Evolutionary conservation across 352 stramenopile species (phyloP).

Genomic region (Phytophthora pistaciae): DNA sequence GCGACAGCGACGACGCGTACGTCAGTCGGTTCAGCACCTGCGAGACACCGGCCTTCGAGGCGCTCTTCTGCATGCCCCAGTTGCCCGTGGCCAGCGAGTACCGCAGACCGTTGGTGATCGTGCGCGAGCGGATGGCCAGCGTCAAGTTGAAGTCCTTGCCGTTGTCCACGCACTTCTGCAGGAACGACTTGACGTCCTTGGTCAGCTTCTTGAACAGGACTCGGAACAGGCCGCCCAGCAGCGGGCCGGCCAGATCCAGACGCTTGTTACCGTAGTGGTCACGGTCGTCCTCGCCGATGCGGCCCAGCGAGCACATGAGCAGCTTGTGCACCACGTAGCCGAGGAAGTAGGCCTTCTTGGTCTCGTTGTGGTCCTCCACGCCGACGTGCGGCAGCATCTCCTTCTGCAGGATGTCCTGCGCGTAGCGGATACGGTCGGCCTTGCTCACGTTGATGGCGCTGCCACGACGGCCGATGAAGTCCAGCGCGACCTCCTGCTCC

Average conservation of each 20-base stretch:
- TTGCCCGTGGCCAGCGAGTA: conserved; percentile 99
- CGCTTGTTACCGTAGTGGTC: conserved; percentile 99
- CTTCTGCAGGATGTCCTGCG: conserved; percentile 99
- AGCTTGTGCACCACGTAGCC: conserved; percentile 99
- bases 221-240: conserved; percentile 98
- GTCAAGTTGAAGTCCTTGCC: conserved; percentile 98
- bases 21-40: conserved; percentile 99
- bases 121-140: conserved; percentile 97
- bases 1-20: conserved; percentile 98
- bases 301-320: conserved; percentile 98
- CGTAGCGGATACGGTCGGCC: conserved; percentile 98
- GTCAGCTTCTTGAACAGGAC: conserved; percentile 99
- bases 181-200: conserved; percentile 97
- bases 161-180: conserved; percentile 93
- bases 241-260: conserved; percentile 98
- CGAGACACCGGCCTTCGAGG: conserved; percentile 98
- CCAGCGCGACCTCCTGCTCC: conserved; percentile 97
- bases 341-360: conserved; percentile 98
- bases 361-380: conserved; percentile 98
- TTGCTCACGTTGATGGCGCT: conserved; percentile 96
- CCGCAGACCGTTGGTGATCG: conserved; percentile 98
- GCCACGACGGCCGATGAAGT: conserved; percentile 99
- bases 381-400: conserved; percentile 99
- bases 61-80: conserved; percentile 96
- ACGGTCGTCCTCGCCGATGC: conserved; percentile 98